phyloP scores from a whole-genome alignment of 2,329 filamentous ascomycete species.

The Fusarium annulatum region DNA sequence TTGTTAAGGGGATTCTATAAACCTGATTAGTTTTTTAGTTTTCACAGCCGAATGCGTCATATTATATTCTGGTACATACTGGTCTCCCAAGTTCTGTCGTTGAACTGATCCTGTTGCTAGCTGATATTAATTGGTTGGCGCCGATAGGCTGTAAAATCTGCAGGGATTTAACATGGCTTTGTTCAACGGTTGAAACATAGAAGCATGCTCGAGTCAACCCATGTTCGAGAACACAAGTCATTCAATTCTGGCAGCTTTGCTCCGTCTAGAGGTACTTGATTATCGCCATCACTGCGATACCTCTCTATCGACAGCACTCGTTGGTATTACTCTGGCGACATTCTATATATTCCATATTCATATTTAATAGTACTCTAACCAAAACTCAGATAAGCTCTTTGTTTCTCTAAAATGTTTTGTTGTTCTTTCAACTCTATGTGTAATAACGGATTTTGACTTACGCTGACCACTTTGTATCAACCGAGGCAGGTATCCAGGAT shows the following conservation, averaged over 20 bases:
- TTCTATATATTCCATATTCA: background rate
- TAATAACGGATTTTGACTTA: background rate
- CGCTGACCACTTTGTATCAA: slow-evolving; percentile 13
- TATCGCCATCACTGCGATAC: background rate
- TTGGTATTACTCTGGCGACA: background rate
- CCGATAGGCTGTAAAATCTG: slow-evolving; percentile 10
- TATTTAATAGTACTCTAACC: background rate
- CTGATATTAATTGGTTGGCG: background rate
- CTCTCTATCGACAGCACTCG: background rate
- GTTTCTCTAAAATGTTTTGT: background rate
- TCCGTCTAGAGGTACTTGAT: background rate
- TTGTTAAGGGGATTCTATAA: background rate
- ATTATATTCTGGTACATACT: background rate
- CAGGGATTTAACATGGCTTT: slow-evolving; percentile 7
- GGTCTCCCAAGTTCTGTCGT: background rate
- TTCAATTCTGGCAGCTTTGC: slow-evolving; percentile 5
- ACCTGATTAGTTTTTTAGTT: background rate
- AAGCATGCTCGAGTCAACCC: background rate
- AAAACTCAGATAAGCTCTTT: background rate
- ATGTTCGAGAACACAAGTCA: slow-evolving; percentile 1
- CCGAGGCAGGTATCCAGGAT: background rate
- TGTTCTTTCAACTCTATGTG: background rate
- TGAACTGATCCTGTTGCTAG: slow-evolving; percentile 7
- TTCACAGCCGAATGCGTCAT: slow-evolving; percentile 16
- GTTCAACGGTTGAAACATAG: slow-evolving; percentile 6